Conservation (phyloP, 768 basidiomycete species). For the Paxillus ammoniavirescens region DNA sequence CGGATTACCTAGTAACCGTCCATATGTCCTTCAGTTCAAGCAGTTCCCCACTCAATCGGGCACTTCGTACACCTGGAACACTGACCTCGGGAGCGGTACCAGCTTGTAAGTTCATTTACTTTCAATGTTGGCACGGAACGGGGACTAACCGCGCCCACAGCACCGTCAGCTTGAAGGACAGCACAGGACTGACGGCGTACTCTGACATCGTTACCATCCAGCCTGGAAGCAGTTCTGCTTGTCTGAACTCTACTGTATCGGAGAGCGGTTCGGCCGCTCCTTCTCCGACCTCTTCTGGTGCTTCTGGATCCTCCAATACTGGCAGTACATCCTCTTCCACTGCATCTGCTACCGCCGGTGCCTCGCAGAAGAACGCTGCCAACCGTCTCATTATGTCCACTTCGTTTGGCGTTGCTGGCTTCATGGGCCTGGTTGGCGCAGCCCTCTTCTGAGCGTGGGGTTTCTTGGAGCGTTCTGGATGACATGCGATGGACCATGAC, state of each 20-base stretch:
- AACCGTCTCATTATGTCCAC: constrained; percentile 28
- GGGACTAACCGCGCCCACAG: constrained; percentile 32
- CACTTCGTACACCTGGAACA: constrained; percentile 51
- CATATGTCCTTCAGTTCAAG: constrained; percentile 43
- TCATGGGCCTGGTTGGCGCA: constrained; percentile 52
- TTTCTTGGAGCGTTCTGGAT: neutral
- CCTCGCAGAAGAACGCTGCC: constrained; percentile 32
- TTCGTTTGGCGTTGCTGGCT: constrained; percentile 43
- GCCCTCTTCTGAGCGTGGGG: constrained; percentile 39
- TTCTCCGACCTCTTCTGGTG: constrained; percentile 2
- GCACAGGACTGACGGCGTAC: constrained; percentile 51
- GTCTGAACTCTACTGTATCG: constrained; percentile 22
- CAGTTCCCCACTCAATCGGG: constrained; percentile 47
- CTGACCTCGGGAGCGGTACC: constrained; percentile 44
- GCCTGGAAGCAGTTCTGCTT: constrained; percentile 32
- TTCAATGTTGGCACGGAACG: fast-evolving
- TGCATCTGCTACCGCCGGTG: constrained; percentile 21
- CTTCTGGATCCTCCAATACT: constrained; percentile 2
- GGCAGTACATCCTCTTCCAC: neutral
- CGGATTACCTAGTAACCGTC: constrained; percentile 1
- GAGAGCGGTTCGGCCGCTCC: constrained; percentile 9
- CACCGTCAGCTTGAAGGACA: constrained; percentile 56
- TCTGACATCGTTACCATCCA: constrained; percentile 49
- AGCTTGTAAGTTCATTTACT: constrained; percentile 41
- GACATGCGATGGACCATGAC: constrained; percentile 16